Conservation (phyloP, 2,329 filamentous ascomycete species). For the Huntiella decipiens region DNA sequence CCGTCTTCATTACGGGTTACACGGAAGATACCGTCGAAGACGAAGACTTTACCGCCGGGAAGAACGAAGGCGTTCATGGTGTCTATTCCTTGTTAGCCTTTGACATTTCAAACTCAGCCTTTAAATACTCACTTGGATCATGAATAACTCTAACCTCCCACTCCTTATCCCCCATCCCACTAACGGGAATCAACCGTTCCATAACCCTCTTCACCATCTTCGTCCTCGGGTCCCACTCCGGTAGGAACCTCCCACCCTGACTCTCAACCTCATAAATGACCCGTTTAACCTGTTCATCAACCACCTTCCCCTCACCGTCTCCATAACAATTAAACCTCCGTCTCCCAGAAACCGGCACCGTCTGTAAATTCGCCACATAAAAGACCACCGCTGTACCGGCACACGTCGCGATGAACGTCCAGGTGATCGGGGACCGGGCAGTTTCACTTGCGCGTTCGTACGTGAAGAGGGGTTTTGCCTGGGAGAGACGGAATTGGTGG, state of each 20-base stretch:
- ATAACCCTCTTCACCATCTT: slow-evolving; percentile 44
- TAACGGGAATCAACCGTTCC: slow-evolving; percentile 45
- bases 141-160: slow-evolving; percentile 65
- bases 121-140: slow-evolving; percentile 26
- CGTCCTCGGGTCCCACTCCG: slow-evolving; percentile 34
- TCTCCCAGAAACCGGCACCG: slow-evolving; percentile 53
- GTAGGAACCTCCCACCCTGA: slow-evolving; percentile 35
- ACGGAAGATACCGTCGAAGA: slow-evolving; percentile 54
- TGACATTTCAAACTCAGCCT: slow-evolving; percentile 1
- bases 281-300: slow-evolving; percentile 36
- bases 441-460: slow-evolving; percentile 18
- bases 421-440: slow-evolving; percentile 20
- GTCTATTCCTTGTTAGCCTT: slow-evolving; percentile 14
- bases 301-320: slow-evolving; percentile 23
- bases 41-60: slow-evolving; percentile 63
- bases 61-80: slow-evolving; percentile 59
- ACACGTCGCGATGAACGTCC: slow-evolving; percentile 23
- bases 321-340: slow-evolving; percentile 53
- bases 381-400: slow-evolving; percentile 31
- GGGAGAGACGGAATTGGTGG: slow-evolving; percentile 13
- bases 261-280: slow-evolving; percentile 35
- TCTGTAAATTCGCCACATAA: slow-evolving; percentile 51
- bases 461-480: slow-evolving; percentile 21
- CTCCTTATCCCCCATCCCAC: slow-evolving; percentile 34
- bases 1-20: slow-evolving; percentile 48